Evolutionary conservation across 768 basidiomycete species (phyloP), one percentile per base, ranked within the genome.

Genomic region (Exsudoporus frostii): DNA sequence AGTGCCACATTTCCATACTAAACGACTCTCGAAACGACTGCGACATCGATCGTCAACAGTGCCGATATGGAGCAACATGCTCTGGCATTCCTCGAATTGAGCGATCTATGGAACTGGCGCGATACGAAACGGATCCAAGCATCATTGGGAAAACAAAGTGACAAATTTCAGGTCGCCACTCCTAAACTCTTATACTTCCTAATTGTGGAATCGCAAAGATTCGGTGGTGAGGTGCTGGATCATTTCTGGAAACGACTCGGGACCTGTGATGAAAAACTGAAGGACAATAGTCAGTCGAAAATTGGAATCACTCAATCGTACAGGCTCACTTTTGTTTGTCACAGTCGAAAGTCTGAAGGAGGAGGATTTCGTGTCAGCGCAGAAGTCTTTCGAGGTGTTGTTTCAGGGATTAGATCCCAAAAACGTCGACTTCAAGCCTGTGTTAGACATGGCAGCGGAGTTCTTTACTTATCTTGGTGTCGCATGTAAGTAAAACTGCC

Each of bases 1-100:
- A n/a, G n/a, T n/a, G n/a, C n/a, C n/a, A n/a, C n/a, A n/a, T n/a
- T n/a, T n/a, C n/a, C n/a, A n/a, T n/a, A n/a, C n/a, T n/a, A n/a
- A n/a, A n/a, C n/a, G n/a, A n/a, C n/a, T n/a, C n/a, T n/a, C n/a
- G n/a, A n/a, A n/a, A n/a, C n/a, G n/a, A n/a, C n/a, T n/a, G n/a
- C n/a, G n/a, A n/a, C n/a, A n/a, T n/a, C n/a, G n/a, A n/a, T n/a
- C n/a, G n/a, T n/a, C n/a, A n/a, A n/a, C n/a, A n/a, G n/a, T n/a
- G n/a, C n/a, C n/a, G n/a, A n/a, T n/a, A 51, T 51, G 45, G 50
- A 51, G 6, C 29, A 32, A 32, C 51, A 52, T 4, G 51, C 51
- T 5, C 30, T 52, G 9, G 51, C 36, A 27, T 1, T 27, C 27
- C 27, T 27, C 27, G 27, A 27, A 27, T 7, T 27, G 27, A 7